Percentiles rank a stretch among this genome's conserved stretches.
Conservation (phyloP, 1,284 basidiomycete genomes). For the Trametes pubescens region DNA sequence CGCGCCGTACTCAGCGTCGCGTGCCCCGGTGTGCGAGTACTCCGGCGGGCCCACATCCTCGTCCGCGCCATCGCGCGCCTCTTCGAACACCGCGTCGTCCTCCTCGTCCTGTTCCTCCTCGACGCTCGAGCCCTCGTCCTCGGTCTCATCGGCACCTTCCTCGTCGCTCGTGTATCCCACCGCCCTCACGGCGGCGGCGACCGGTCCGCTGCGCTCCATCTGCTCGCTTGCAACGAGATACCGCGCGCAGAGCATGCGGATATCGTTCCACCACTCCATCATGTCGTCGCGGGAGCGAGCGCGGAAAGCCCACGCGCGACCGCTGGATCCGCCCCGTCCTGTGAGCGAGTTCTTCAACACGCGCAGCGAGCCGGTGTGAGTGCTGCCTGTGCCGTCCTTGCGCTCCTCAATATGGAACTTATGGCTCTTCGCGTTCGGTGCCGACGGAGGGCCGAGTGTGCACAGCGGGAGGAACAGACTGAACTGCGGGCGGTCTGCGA, state of each 20-base stretch:
- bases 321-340: constrained; percentile 47
- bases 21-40: constrained; percentile 61
- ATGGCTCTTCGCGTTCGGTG: constrained; percentile 77
- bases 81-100: constrained; percentile 55
- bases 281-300: constrained; percentile 93
- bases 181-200: constrained; percentile 90
- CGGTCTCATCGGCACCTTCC: constrained; percentile 72
- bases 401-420: constrained; percentile 98
- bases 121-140: constrained; percentile 73
- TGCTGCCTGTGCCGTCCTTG: constrained; percentile 81
- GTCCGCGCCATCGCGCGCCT: constrained; percentile 48
- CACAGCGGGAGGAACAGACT: constrained; percentile 95
- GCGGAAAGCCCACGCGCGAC: constrained; percentile 91
- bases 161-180: constrained; percentile 88
- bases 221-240: constrained; percentile 96
- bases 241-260: constrained; percentile 94
- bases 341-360: constrained; percentile 45
- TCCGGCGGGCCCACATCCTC: constrained; percentile 57
- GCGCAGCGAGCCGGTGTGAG: constrained; percentile 62
- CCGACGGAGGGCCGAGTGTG: constrained; percentile 94
- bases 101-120: constrained; percentile 80
- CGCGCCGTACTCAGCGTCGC: constrained; percentile 28
- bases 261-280: constrained; percentile 99
- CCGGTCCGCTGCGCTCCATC: constrained; percentile 93
- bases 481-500: constrained; percentile 79